Base-by-base conservation (phyloP, 1,284 basidiomycete genomes). In the Trichosporon sp. region DNA sequence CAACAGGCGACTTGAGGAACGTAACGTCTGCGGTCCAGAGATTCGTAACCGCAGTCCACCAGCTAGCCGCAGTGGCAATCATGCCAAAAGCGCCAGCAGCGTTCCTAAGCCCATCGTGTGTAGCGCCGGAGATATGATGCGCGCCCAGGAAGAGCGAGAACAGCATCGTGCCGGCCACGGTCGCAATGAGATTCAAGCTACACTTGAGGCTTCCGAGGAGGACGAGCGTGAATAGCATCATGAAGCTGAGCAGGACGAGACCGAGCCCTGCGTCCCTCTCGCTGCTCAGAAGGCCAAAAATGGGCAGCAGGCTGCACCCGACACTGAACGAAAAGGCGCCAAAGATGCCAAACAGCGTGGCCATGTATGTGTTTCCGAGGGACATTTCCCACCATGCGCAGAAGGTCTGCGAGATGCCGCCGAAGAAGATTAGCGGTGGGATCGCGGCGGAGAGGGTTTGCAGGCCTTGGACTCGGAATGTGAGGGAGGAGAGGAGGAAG, bases 331-430 rank as follows among this genome's bases (percentile, higher is more conserved):
- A 44, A 14, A 59, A 59, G 19, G 58, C 58, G 27, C 58, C 58
- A n/a, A 44, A 46, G 3, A 31, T 16, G 40, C 27, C 58, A 11
- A 59, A 59, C 27, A 59, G 13, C 10, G 58, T 59, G 19, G 58
- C 58, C 58, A 59, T 59, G 40, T 31, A 59, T 14, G 58, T 59
- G 37, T 59, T 59, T 1, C 58, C 58, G 58, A 59, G 58, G 9
- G 37, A 46, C 58, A 59, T 59, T 29, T 59, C 58, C 58, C 58
- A 59, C 58, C 58, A 59, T 10, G 37, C 58, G 58, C 58, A 59
- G 27, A 59, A 58, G 14, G 57, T 58, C 14, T 58, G 57, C 27
- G 57, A 58, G 9, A 58, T 27, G 57, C 57, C 57, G 25, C 57
- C 57, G 36, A 58, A 58, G 34, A 58, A 40, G 57, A 58, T 54